Base-by-base conservation (phyloP, 1,284 basidiomycete genomes). In the Hemileia vastatrix region DNA sequence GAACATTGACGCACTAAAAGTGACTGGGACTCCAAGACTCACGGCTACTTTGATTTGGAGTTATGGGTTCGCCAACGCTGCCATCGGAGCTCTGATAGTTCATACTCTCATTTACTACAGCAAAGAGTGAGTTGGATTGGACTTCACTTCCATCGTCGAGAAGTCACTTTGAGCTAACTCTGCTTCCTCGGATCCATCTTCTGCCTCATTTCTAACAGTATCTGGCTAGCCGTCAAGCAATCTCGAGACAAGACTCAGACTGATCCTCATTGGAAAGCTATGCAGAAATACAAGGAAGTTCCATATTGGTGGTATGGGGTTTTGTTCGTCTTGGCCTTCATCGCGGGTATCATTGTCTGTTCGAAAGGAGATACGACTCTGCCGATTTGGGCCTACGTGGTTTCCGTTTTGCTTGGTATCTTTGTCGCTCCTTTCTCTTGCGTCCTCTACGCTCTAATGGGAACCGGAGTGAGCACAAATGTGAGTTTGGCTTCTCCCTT, bases 81-180 rank as follows among this genome's bases (percentile, higher is more conserved):
- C 73, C 1, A 82, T 86, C 61, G 84, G 84, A 15, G 83, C 81
- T 11, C 75, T 86, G 15, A 79, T 86, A 61, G 80, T 82, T 0
- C 84, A 86, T 70, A 69, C 76, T 4, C 73, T 70, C 19, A 40
- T 76, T 11, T 76, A 73, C 64, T 76, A 69, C 66, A 67, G 74
- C 8, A 64, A 60, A 32, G 70, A 73, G 54, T 64, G 68, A n/a
- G 53, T 40, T 32, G 47, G 80, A 6, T n/a, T n/a, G n/a, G n/a
- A n/a, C n/a, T 27, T 27, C 27, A 27, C 48, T 11, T 50, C 48
- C 11, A 50, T 24, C 31, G 13, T 32, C 23, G n/a, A 50, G 23
- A 24, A 11, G 48, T 11, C 36, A 11, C 36, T 40, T 15, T 40
- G 15, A 27, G 27, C 27, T 27, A 32, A 50, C 48, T 50, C 48